Base-by-base conservation (phyloP, 139 green algal genomes). In the Chlamydomonas sp. region DNA sequence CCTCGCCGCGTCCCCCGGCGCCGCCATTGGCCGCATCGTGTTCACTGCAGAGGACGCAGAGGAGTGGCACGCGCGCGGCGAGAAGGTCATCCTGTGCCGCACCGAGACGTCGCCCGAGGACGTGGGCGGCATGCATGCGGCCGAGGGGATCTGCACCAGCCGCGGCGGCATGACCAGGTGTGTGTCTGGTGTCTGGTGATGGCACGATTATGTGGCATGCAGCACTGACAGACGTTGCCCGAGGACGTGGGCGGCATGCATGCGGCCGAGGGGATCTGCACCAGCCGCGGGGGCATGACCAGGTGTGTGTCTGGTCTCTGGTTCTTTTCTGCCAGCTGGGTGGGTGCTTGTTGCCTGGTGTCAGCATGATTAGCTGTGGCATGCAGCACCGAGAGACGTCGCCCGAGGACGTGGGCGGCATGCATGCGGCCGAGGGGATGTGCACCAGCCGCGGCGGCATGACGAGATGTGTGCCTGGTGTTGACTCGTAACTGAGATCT, bases 121-220 rank as follows among this genome's bases (percentile, higher is more conserved):
- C 66, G 86, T 96, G 10, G 86, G 85, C 67, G 81, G 81, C 58
- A 87, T 87, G 81, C 73, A 89, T 73, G 83, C 77, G 16, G 85
- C 90, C 0, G 74, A 87, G 63, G 90, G 90, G 34, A 88, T 96
- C 67, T 74, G 96, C 35, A 94, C 87, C n/a, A 73, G 84, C 36
- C 78, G 85, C 60, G 90, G 90, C 31, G 90, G 90, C 66, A 95
- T 95, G 89, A 96, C 90, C 34, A 87, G n/a, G n/a, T n/a, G n/a
- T n/a, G n/a, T n/a, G n/a, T n/a, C n/a, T n/a, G n/a, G n/a, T n/a
- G n/a, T n/a, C n/a, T n/a, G n/a, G n/a, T n/a, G n/a, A n/a, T n/a
- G n/a, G n/a, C n/a, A n/a, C n/a, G n/a, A n/a, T n/a, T n/a, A n/a
- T n/a, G n/a, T n/a, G n/a, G n/a, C n/a, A n/a, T n/a, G n/a, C n/a